Conservation (phyloP, 495 filamentous ascomycete species). For the Aspergillus leporis region DNA sequence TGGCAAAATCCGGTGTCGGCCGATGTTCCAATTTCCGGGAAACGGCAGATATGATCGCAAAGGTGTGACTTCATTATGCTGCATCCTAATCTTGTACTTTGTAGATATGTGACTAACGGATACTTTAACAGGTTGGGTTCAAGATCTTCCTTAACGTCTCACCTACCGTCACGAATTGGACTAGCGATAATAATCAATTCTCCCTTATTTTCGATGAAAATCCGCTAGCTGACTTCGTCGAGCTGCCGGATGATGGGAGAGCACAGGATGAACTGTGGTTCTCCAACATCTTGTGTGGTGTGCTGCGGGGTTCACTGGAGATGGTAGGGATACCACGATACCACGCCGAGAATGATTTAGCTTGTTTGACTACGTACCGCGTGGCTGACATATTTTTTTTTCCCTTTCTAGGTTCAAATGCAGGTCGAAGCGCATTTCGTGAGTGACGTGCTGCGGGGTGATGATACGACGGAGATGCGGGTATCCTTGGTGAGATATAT, state of each 20-base stretch:
- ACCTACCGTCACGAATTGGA: conserved; percentile 94
- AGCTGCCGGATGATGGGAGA: conserved; percentile 91
- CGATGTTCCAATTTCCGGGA: conserved; percentile 91
- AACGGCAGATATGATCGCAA: conserved; percentile 94
- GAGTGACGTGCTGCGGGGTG: conserved; percentile 88
- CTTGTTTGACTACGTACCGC: conserved; percentile 6
- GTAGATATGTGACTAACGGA: conserved; percentile 5
- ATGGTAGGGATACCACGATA: conserved; percentile 62
- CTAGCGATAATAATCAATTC: conserved; percentile 92
- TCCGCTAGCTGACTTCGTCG: conserved; percentile 94
- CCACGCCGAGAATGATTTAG: background rate
- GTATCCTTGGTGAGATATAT: conserved; percentile 91
- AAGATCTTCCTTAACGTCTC: conserved; percentile 99
- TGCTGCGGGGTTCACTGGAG: conserved; percentile 86
- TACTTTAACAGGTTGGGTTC: conserved; percentile 76
- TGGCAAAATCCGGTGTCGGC: conserved; percentile 88
- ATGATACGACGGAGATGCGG: conserved; percentile 97
- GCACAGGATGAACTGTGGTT: conserved; percentile 98
- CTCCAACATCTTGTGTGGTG: conserved; percentile 93
- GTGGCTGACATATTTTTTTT: conserved; percentile 23
- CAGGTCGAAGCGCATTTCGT: conserved; percentile 97
- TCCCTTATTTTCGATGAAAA: conserved; percentile 96
- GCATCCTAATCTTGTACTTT: background rate
- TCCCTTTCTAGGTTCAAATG: conserved; percentile 77
- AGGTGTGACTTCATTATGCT: conserved; percentile 53